Base-by-base conservation (phyloP, 2,329 filamentous ascomycete genomes). In the Ceratocystis cubensis region DNA sequence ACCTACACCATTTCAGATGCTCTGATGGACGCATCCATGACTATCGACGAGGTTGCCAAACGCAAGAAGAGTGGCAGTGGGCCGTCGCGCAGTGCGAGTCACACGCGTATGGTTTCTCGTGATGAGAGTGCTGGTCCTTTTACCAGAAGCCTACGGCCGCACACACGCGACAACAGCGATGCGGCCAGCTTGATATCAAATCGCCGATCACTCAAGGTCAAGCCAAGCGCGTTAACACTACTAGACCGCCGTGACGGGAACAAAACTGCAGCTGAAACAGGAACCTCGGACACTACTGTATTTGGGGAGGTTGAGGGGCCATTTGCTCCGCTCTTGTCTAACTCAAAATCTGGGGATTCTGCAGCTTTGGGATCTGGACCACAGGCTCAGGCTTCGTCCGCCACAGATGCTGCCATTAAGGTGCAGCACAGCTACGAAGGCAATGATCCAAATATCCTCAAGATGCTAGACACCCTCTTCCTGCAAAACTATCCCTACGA, bases 1-100 rank as follows among this genome's bases (percentile, higher is more conserved):
- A 82, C 84, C 4, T 88, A 90, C 70, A 96, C 91, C 0, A 94
- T 97, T 70, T 85, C 89, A 2, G 93, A 97, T 75, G 94, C 94
- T 5, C 79, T 97, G 17, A 80, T 96, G 37, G 94, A 97, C 75
- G 94, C 94, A 5, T 95, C 91, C 0, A 92, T 90, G 77, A 91
- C 88, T 0, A 91, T 94, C 69, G 88, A 93, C 72, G 86, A 88
- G 70, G 79, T 85, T 0, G 75, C 83, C 17, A 63, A 63, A 25
- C 6, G 77, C 83, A 1, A 81, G 79, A 72, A 79, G 79, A 70
- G 79, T 79, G 65, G 78, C 79, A 37, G 78, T 79, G 15, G 80
- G 20, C 63, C 48, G 53, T 59, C 48, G 8, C 64, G 64, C 2
- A 68, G 67, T 22, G 59, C 25, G 45, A 67, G 66, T 25, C 66